phyloP scores from a whole-genome alignment of 176 grass and related monocot species.

The Carex parvula region DNA sequence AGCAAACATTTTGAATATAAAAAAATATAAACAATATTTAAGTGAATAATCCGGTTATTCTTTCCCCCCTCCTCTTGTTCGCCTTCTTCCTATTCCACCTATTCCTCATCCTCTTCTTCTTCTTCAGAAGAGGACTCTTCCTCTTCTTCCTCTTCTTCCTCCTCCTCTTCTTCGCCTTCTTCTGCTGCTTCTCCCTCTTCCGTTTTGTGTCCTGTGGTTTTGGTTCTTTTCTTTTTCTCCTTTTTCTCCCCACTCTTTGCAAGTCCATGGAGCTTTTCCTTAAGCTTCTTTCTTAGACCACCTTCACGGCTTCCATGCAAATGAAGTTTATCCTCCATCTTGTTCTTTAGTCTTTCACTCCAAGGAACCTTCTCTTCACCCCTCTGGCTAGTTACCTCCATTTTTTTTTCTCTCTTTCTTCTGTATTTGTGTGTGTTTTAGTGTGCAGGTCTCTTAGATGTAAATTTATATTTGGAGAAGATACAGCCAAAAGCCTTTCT shows the following conservation, averaged over 20 bases:
- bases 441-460: not conserved
- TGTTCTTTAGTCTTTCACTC: conserved; percentile 4
- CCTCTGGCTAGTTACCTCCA: not conserved
- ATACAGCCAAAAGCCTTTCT: not conserved
- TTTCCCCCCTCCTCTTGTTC: not conserved
- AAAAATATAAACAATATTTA: not conserved
- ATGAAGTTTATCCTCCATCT: not conserved
- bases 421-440: not conserved
- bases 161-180: not conserved
- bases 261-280: not conserved
- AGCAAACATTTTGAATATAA: not conserved
- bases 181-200: not conserved
- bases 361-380: not conserved
- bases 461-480: not conserved
- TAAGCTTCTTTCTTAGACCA: not conserved
- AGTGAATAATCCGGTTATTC: not conserved
- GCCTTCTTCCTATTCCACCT: not conserved
- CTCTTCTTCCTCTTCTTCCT: not conserved
- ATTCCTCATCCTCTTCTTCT: not conserved
- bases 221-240: not conserved
- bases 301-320: not conserved
- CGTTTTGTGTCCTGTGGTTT: too few species aligned
- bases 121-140: not conserved
- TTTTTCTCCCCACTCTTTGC: too few species aligned
- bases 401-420: not conserved